These are phyloP conservation scores for Fragilariopsis cylindrus DNA, from an alignment of 108 stramenopile genomes.

Conservation along the genomic window DNA sequence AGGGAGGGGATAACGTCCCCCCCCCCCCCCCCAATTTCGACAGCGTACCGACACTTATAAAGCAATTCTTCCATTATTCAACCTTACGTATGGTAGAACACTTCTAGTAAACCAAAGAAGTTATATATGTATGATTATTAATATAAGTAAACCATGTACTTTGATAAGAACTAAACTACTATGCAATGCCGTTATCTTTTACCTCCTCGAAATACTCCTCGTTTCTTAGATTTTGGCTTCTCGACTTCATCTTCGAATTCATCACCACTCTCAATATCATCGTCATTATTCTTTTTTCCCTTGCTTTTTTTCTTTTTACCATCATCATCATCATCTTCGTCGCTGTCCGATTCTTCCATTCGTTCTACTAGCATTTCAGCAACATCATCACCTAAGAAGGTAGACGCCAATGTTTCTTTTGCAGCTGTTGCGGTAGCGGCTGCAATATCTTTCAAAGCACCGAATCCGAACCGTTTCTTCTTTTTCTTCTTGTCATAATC, in stretches of 20 bases:
- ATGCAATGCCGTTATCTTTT: not conserved
- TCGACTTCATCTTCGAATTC: slow-evolving; percentile 1
- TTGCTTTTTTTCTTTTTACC: slow-evolving; percentile 12
- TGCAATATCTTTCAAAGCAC: slow-evolving; percentile 20
- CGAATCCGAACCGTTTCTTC: slow-evolving; percentile 19
- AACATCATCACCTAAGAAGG: slow-evolving; percentile 40
- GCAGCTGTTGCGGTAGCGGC: slow-evolving; percentile 36
- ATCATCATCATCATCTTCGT: slow-evolving; percentile 23
- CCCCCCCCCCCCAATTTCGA: no score
- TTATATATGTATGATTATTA: no score
- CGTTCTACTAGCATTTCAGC: slow-evolving; percentile 43
- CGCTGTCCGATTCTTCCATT: slow-evolving; percentile 28
- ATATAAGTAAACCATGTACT: no score
- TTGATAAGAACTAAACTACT: not conserved
- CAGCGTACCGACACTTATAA: no score
- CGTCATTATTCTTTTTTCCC: not conserved
- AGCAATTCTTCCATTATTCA: no score
- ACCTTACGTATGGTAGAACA: no score
- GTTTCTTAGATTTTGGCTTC: slow-evolving; percentile 20
- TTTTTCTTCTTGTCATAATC: not conserved
- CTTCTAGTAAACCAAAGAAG: no score
- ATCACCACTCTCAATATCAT: slow-evolving; percentile 11
- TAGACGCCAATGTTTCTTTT: slow-evolving; percentile 39
- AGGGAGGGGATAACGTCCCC: no score
- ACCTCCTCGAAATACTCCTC: slow-evolving; percentile 22